phyloP scores from a whole-genome alignment of 129 eudicot species.

The Daucus carota region DH1_v3.0 NC_030386.2:36812501-36813000 shows the following conservation, averaged over 20 bases:
- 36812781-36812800: constrained; percentile 90
- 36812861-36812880: constrained; percentile 88
- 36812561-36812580: constrained; percentile 15
- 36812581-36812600: constrained; percentile 26
- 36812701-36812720: constrained; percentile 84
- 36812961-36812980: constrained; percentile 87
- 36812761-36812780: constrained; percentile 68
- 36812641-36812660: constrained; percentile 88
- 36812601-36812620: constrained; percentile 45
- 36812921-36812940: constrained; percentile 58
- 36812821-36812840: constrained; percentile 87
- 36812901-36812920: constrained; percentile 87
- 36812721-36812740: constrained; percentile 75
- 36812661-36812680: constrained; percentile 89
- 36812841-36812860: constrained; percentile 59
- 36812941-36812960: constrained; percentile 66
- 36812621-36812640: constrained; percentile 64
- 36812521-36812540: constrained; percentile 15
- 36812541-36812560: constrained; percentile 11
- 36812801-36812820: constrained; percentile 72
- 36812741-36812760: constrained; percentile 95
- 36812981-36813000: constrained; percentile 68
- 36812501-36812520: constrained; percentile 14
- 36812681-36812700: constrained; percentile 69
- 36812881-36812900: constrained; percentile 81